These are phyloP conservation scores for Usnea hakonensis DNA, from an alignment of 495 filamentous ascomycete species.

Conservation along the genomic window DNA sequence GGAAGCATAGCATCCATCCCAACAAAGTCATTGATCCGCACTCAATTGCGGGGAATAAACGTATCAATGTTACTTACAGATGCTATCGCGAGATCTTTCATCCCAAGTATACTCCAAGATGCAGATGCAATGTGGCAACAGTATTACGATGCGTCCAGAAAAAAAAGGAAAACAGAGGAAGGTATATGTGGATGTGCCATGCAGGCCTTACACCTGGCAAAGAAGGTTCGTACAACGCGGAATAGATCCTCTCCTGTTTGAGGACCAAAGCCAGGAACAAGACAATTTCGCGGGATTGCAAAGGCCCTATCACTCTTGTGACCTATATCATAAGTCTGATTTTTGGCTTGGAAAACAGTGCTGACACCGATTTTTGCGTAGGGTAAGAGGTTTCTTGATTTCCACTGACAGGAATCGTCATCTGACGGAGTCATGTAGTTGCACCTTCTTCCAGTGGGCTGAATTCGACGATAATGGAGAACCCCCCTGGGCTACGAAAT, in stretches of 20 bases:
- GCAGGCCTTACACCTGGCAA: conserved; percentile 66
- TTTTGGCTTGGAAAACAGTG: too few relatives aligned
- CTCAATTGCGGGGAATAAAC: conserved; percentile 64
- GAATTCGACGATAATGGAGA: conserved; percentile 82
- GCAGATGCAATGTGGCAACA: conserved; percentile 59
- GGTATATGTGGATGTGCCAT: conserved; percentile 94
- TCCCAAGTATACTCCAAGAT: conserved; percentile 52
- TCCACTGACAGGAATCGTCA: not conserved
- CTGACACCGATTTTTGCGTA: too few relatives aligned
- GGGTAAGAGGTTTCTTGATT: conserved; percentile 24
- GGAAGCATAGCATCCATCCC: conserved; percentile 60
- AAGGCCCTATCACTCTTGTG: too few relatives aligned
- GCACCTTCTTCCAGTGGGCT: conserved; percentile 82
- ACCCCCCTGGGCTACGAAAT: conserved; percentile 51
- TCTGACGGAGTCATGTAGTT: conserved; percentile 32
- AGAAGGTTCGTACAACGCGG: too few relatives aligned
- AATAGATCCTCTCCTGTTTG: too few relatives aligned
- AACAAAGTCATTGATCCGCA: conserved; percentile 71
- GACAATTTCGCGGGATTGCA: too few relatives aligned
- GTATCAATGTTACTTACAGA: conserved; percentile 93
- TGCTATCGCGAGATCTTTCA: conserved; percentile 71
- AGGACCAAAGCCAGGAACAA: too few relatives aligned
- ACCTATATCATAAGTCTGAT: too few relatives aligned
- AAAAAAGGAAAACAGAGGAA: conserved; percentile 63
- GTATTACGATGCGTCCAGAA: conserved; percentile 73